phyloP scores from a whole-genome alignment of 2,329 filamentous ascomycete genomes.

The Trichoderma breve region DNA sequence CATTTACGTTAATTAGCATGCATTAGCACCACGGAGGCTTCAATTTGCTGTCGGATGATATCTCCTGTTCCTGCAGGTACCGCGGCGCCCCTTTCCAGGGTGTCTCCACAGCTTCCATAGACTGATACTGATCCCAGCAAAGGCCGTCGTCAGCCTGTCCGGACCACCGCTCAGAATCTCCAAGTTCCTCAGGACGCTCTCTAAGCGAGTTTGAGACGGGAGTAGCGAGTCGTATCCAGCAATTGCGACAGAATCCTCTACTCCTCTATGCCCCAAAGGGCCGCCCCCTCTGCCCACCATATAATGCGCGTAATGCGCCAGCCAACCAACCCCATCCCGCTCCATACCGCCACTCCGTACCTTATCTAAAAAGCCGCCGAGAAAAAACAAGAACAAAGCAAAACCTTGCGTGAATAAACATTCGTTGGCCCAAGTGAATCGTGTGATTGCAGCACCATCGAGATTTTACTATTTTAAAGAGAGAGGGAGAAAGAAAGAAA shows the following conservation, averaged over 20 bases:
- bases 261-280: background rate
- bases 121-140: slow-evolving; percentile 11
- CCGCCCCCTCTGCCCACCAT: slow-evolving; percentile 5
- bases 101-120: slow-evolving; percentile 17
- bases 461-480: background rate
- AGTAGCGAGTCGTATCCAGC: slow-evolving; percentile 1
- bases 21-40: background rate
- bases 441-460: background rate
- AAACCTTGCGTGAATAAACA: background rate
- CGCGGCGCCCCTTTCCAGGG: slow-evolving; percentile 15
- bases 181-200: slow-evolving; percentile 4
- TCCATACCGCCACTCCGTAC: background rate
- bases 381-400: background rate
- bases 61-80: slow-evolving; percentile 20
- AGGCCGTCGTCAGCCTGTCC: slow-evolving; percentile 4
- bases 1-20: background rate
- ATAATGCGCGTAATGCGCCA: slow-evolving; percentile 17
- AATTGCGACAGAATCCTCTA: background rate
- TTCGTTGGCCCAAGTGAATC: background rate
- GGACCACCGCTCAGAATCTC: slow-evolving; percentile 6
- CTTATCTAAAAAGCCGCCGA: background rate
- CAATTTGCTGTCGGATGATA: slow-evolving; percentile 9
- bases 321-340: background rate
- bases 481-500: background rate
- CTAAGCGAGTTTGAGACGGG: slow-evolving; percentile 14